phyloP scores from a whole-genome alignment of 306 rosid species.

The Gillenia trifoliata region DNA sequence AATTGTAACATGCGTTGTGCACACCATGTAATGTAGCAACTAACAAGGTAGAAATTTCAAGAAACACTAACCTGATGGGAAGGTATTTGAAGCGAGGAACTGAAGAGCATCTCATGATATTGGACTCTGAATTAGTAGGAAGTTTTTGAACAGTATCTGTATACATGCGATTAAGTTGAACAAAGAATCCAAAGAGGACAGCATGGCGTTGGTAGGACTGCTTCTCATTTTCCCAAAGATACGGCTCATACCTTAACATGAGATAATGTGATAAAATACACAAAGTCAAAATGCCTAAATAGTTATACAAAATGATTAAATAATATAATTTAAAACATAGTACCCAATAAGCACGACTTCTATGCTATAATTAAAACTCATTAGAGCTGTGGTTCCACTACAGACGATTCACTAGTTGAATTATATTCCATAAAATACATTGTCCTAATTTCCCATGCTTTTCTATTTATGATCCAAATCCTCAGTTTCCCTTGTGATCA shows the following conservation, averaged over 20 bases:
- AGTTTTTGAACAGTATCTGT: slow-evolving; percentile 87
- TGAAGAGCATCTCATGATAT: slow-evolving; percentile 88
- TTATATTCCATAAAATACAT: neutral
- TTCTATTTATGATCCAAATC: neutral
- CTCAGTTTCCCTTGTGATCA: neutral
- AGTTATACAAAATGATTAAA: neutral
- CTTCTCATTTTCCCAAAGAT: slow-evolving; percentile 97
- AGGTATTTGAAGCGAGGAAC: slow-evolving; percentile 98
- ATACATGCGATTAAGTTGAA: slow-evolving; percentile 91
- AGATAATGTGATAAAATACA: slow-evolving; percentile 13
- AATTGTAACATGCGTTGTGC: neutral
- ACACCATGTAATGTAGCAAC: neutral
- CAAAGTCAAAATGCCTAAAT: neutral
- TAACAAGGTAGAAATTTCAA: slow-evolving; percentile 10
- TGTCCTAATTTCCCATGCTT: neutral
- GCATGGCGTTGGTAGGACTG: slow-evolving; percentile 93
- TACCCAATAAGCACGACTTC: neutral
- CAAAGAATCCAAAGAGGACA: slow-evolving; percentile 94
- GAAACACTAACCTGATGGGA: slow-evolving; percentile 79
- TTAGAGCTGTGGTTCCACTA: neutral
- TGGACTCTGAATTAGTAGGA: slow-evolving; percentile 94
- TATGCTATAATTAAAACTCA: neutral
- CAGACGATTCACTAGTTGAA: neutral
- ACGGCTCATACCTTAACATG: slow-evolving; percentile 72
- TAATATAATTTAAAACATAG: neutral